phyloP scores from a whole-genome alignment of 2,329 filamentous ascomycete species.

The Pseudodiploospora longispora region DNA sequence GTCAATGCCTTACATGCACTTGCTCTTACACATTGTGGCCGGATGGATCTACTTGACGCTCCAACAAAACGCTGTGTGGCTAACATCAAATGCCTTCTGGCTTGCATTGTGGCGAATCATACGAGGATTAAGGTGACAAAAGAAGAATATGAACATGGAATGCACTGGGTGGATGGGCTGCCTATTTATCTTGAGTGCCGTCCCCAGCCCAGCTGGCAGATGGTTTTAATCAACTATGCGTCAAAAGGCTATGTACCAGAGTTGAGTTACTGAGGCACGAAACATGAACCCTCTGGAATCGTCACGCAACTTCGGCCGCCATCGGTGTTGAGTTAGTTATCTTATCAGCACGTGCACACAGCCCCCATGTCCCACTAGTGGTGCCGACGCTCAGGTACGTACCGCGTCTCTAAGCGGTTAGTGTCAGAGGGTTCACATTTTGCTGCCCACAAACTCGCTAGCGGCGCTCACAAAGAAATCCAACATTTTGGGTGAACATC shows the following conservation, averaged over 20 bases:
- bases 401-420: constrained; percentile 21
- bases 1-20: constrained; percentile 8
- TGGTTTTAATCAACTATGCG: too few species aligned
- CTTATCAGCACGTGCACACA: constrained; percentile 30
- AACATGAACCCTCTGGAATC: constrained; percentile 5
- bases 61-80: constrained; percentile 31
- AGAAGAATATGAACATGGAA: too few species aligned
- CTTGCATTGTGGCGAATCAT: constrained; percentile 30
- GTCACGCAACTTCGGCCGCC: constrained; percentile 28
- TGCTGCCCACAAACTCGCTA: constrained; percentile 36
- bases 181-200: too few species aligned
- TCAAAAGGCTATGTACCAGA: too few species aligned
- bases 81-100: constrained; percentile 30
- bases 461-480: constrained; percentile 34
- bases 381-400: constrained; percentile 10
- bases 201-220: too few species aligned
- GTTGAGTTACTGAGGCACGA: too few species aligned
- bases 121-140: background rate
- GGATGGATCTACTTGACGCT: constrained; percentile 19
- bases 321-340: constrained; percentile 14
- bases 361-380: constrained; percentile 22
- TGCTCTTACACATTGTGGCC: constrained; percentile 21
- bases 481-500: constrained; percentile 33
- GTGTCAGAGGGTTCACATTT: constrained; percentile 36
- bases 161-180: too few species aligned